These are phyloP conservation scores for Discostella stelligeroides DNA, from an alignment of 108 stramenopile genomes.

Conservation along the genomic window DNA sequence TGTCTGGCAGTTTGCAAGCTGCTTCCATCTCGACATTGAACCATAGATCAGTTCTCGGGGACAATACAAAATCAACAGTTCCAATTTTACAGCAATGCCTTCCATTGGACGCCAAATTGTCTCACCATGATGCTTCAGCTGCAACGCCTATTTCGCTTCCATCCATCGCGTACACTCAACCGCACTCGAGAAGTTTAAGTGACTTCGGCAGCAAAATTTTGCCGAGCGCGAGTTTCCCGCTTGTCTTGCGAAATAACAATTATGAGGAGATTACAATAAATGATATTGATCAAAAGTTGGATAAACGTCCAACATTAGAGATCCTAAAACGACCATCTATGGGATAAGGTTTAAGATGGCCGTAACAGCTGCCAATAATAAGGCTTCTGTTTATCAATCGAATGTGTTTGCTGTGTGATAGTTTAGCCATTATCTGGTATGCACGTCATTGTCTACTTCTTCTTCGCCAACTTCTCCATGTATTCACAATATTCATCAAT, in stretches of 20 bases:
- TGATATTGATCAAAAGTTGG: too few relatives aligned
- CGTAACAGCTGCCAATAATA: too few relatives aligned
- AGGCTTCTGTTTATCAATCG: too few relatives aligned
- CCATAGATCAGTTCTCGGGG: constrained; percentile 6
- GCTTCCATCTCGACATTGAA: constrained; percentile 4
- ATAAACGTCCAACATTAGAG: too few relatives aligned
- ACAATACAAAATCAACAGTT: constrained; percentile 2
- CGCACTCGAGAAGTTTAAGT: neutral
- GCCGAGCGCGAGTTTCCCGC: constrained; percentile 6
- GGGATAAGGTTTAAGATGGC: too few relatives aligned
- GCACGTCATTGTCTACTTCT: constrained; percentile 15
- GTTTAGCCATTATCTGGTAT: too few relatives aligned
- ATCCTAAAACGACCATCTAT: neutral
- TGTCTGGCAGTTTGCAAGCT: constrained; percentile 1
- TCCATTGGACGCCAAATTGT: neutral
- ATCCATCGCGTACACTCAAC: neutral
- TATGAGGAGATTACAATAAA: neutral
- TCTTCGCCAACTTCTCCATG: constrained; percentile 65
- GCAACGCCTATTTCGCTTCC: neutral
- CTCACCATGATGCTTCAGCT: neutral
- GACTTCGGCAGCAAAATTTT: constrained; percentile 3
- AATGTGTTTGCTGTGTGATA: too few relatives aligned
- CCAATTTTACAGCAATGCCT: constrained; percentile 7
- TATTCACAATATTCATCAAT: constrained; percentile 86
- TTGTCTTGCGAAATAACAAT: neutral